Evolutionary conservation across 2,329 filamentous ascomycete genomes (phyloP), one percentile per base, ranked within the genome.

Genomic region (Apiospora malaysiana): DNA sequence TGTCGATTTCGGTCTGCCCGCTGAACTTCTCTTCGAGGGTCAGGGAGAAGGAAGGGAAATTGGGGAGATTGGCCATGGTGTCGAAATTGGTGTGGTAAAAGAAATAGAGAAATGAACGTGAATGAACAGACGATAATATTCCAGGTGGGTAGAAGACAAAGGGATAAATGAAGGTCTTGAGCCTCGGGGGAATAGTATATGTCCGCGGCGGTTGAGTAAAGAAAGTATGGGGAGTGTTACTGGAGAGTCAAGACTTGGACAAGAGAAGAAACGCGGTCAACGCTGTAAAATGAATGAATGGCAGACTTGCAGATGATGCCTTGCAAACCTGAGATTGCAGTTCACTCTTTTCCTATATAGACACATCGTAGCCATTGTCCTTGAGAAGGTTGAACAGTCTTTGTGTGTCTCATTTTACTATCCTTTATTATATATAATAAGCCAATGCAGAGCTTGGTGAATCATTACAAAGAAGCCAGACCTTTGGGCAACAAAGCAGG

Each of bases 221-320:
- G 4, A 1, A 21, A n/a, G n/a, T 40, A 40, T 18, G 56, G 56
- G 32, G 27, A 4, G 12, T 45, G 32, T 14, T n/a, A 10, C 7
- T 37, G 21, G 27, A 40, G 56, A 63, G 56, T 63, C 56, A 63
- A 63, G 32, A 40, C 56, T 37, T 63, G 9, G 16, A 14, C 21
- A n/a, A 40, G 51, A 59, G 51, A 59, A 37, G 27, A 59, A 37
- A 59, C 21, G 56, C 56, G 56, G 32, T 63, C 32, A 63, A 63
- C 56, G 56, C 56, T 63, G 32, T 63, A 2, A 40, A 40, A 4
- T 37, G 51, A 37, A 40, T n/a, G 37, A 40, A 40, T n/a, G 37
- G 21, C 56, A 63, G 32, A 23, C 32, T 63, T 63, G 27, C 10
- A 63, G 56, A 63, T 23, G 56, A 63, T 63, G 56, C 21, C 10